Conservation (phyloP, 1,284 basidiomycete genomes). For the Leucoagaricus sp. region DNA sequence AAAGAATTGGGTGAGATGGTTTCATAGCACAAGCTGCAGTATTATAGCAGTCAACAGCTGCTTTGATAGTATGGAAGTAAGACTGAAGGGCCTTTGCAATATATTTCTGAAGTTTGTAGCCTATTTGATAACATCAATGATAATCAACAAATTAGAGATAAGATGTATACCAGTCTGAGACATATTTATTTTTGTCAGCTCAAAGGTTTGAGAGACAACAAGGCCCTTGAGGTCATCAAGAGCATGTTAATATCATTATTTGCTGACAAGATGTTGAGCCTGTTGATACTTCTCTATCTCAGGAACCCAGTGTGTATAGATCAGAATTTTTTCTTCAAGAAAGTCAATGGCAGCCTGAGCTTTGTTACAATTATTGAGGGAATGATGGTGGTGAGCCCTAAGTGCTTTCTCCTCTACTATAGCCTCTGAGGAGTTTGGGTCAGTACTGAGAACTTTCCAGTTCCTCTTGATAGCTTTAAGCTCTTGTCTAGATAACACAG, state of each 20-base stretch:
- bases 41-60: slow-evolving; percentile 23
- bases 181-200: slow-evolving; percentile 8
- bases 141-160: no score
- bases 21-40: slow-evolving; percentile 15
- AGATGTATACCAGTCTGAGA: neutral
- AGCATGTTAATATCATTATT: neutral
- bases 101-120: slow-evolving; percentile 25
- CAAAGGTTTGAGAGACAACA: slow-evolving; percentile 5
- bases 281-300: neutral
- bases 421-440: neutral
- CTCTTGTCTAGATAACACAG: no score
- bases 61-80: slow-evolving; percentile 21
- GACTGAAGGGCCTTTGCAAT: slow-evolving; percentile 23
- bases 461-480: no score
- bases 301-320: neutral
- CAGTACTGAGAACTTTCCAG: no score
- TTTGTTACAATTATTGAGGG: neutral
- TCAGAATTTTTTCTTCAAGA: neutral
- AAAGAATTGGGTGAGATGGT: slow-evolving; percentile 18
- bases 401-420: neutral
- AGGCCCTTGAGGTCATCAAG: slow-evolving; percentile 2
- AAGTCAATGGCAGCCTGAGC: neutral
- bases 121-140: slow-evolving; percentile 13
- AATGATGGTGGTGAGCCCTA: neutral
- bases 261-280: neutral